phyloP scores from a whole-genome alignment of 768 basidiomycete genomes.

The Rhizopogon vesiculosus region DNA sequence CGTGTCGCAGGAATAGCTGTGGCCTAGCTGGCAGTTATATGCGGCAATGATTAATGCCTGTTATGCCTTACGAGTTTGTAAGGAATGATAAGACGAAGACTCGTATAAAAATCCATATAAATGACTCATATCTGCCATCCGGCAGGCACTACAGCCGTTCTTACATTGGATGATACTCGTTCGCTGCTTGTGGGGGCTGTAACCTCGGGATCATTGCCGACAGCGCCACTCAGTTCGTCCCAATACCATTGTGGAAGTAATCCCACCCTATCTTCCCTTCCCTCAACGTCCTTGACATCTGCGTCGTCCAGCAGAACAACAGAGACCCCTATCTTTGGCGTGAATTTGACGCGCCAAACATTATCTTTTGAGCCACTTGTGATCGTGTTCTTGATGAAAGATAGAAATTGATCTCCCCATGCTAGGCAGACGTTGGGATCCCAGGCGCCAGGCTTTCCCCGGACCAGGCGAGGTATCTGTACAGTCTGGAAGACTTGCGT shows the following conservation, averaged over 20 bases:
- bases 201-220: conserved; percentile 1
- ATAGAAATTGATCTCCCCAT: conserved; percentile 66
- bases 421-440: conserved; percentile 68
- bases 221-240: conserved; percentile 18
- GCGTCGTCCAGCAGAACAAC: conserved; percentile 41
- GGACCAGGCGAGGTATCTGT: conserved; percentile 72
- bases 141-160: conserved; percentile 7
- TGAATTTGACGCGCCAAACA: conserved; percentile 73
- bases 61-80: conserved; percentile 1
- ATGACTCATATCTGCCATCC: conserved; percentile 19
- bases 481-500: conserved; percentile 75
- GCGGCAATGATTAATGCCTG: too few relatives aligned
- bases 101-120: conserved; percentile 12
- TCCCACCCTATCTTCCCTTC: conserved; percentile 72
- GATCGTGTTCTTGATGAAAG: conserved; percentile 41
- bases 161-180: not conserved
- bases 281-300: conserved; percentile 53
- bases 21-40: conserved; percentile 3
- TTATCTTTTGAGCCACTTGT: conserved; percentile 19
- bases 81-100: conserved; percentile 10
- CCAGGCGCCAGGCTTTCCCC: conserved; percentile 73
- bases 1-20: conserved; percentile 1
- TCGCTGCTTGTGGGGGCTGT: conserved; percentile 3
- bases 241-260: conserved; percentile 75
- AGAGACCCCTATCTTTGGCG: conserved; percentile 54